Evolutionary conservation across 2,329 filamentous ascomycete species (phyloP), one percentile per base, ranked within the genome.

Genomic region (Onygena corvina): DNA sequence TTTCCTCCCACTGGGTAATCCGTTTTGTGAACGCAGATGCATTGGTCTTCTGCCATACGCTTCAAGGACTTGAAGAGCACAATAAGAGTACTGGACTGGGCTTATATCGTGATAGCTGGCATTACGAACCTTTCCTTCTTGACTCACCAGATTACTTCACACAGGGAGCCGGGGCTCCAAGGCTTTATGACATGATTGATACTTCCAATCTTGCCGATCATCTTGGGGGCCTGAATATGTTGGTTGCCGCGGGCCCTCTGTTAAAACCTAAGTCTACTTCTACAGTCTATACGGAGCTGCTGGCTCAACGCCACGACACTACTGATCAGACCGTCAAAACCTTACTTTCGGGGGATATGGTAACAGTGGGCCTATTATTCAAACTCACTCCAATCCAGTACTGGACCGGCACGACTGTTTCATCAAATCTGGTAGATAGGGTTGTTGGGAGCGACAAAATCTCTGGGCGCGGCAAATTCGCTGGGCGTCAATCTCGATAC

Each of bases 151-250:
- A 67, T 2, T 79, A 78, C 53, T 59, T 60, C 1, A 46, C 49
- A 11, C 38, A 42, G 11, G 21, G 38, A 42, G 12, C 11, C 23
- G 16, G 38, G 27, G 71, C 66, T 0, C 71, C 74, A 0, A 60
- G 54, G 3, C 38, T 49, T 2, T 82, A 81, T 55, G 71, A 80
- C 56, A 64, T 75, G 3, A 75, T 82, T 48, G 76, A 82, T 53
- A 77, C 75, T 0, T 76, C 59, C 48, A 72, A 71, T 47, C 59
- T 76, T 8, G 58, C 64, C 1, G 71, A 75, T 50, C 64, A 69
- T 46, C 16, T 71, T 5, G 73, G 72, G 14, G 50, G 58, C 8
- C 50, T 76, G 6, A 75, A 75, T 52, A 8, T 76, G 12, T 56
- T 77, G 4, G 57, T 70, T 12, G 67, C 76, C 0, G 61, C 71